Evolutionary conservation across 2,329 filamentous ascomycete genomes (phyloP).

Genomic region (Ceratocystis harringtonii): DNA sequence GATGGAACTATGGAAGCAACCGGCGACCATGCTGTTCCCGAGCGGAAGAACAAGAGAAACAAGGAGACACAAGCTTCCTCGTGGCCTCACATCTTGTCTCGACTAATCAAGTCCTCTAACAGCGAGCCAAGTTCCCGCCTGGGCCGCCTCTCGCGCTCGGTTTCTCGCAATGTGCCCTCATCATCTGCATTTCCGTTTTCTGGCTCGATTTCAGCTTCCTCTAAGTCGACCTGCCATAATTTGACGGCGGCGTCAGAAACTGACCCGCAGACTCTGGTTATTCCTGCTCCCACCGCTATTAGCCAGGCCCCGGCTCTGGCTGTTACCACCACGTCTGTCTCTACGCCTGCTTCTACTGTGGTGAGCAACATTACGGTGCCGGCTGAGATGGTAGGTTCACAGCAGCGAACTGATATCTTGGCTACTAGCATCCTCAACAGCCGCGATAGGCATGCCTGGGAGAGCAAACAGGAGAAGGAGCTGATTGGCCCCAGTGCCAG

Average conservation of each 20-base stretch:
- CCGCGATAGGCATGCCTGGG: background rate
- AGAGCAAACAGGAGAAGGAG: slow-evolving; percentile 5
- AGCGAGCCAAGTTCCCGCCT: background rate
- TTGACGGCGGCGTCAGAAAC: background rate
- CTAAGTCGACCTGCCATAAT: slow-evolving; percentile 1
- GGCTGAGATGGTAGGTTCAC: background rate
- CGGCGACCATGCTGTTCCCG: background rate
- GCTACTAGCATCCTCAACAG: slow-evolving; percentile 1
- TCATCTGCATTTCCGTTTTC: background rate
- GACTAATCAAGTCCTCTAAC: slow-evolving; percentile 1
- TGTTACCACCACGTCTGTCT: background rate
- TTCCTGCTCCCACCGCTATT: background rate
- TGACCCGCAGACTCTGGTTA: background rate
- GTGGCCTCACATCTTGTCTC: slow-evolving; percentile 12
- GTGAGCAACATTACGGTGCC: background rate
- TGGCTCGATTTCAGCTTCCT: background rate
- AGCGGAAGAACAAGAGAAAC: background rate
- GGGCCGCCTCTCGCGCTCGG: background rate
- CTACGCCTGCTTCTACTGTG: background rate
- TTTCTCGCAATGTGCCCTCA: background rate
- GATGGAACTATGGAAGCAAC: background rate
- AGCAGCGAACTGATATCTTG: background rate
- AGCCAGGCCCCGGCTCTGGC: background rate
- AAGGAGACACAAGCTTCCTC: background rate
- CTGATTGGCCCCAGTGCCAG: slow-evolving; percentile 4